A percentile compares a stretch with the other conserved stretches of the same genome.
phyloP scores from a whole-genome alignment of 2,329 filamentous ascomycete species.

The Xylariaceae sp. region DNA sequence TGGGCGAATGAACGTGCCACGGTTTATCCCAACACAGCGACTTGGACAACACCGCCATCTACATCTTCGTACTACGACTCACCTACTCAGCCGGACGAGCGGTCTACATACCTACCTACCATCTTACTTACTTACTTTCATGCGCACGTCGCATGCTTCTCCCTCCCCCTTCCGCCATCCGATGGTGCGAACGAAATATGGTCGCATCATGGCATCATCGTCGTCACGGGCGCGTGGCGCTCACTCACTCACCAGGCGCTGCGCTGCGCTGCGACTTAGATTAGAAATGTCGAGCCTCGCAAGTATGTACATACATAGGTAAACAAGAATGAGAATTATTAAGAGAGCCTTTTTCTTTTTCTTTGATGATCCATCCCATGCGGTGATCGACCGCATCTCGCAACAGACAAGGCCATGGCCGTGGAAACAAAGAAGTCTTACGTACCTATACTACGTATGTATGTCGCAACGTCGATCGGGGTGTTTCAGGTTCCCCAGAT shows the following conservation, averaged over 20 bases:
- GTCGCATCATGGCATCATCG: neutral
- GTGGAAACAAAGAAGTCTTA: neutral
- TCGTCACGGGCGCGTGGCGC: neutral
- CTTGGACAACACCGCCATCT: too few species aligned
- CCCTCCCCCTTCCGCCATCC: neutral
- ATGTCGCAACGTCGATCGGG: neutral
- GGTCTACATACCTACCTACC: too few species aligned
- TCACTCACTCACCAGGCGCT: too few species aligned
- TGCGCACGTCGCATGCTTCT: neutral
- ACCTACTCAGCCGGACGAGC: neutral
- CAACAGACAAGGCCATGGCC: neutral
- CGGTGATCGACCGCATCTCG: neutral
- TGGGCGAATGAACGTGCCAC: too few species aligned
- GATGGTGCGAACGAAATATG: too few species aligned
- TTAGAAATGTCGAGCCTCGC: neutral
- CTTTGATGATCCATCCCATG: neutral
- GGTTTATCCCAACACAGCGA: neutral
- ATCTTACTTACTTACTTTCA: neutral
- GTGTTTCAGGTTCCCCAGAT: neutral
- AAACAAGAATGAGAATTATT: too few species aligned
- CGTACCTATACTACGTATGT: too few species aligned
- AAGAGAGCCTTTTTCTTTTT: too few species aligned
- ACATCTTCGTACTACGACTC: neutral
- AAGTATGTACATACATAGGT: neutral
- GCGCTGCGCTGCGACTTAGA: too few species aligned